Percentiles rank a stretch among this genome's conserved stretches.
These are phyloP conservation scores for Sarocladiaceae sp. DNA, from an alignment of 2,329 filamentous ascomycete species.

Conservation along the genomic window DNA sequence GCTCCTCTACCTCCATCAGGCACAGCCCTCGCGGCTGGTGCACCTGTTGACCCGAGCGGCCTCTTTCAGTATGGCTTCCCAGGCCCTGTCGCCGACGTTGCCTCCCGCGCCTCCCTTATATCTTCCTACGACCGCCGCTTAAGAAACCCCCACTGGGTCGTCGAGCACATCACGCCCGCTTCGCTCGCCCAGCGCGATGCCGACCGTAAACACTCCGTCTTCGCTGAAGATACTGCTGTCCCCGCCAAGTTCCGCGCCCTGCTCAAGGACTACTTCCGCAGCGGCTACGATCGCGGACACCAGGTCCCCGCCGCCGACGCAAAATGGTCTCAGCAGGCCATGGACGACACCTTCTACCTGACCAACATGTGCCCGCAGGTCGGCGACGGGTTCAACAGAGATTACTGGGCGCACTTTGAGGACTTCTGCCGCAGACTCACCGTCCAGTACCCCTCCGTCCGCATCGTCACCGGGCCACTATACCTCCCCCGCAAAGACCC, in stretches of 20 bases:
- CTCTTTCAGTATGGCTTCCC: slow-evolving; percentile 88
- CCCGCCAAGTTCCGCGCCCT: slow-evolving; percentile 83
- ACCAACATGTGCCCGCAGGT: slow-evolving; percentile 99
- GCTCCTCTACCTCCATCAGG: slow-evolving; percentile 18
- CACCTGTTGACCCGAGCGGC: slow-evolving; percentile 65
- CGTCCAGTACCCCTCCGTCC: slow-evolving; percentile 72
- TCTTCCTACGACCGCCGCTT: slow-evolving; percentile 86
- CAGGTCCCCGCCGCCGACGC: slow-evolving; percentile 95
- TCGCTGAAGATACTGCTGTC: slow-evolving; percentile 73
- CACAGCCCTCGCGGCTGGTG: slow-evolving; percentile 19
- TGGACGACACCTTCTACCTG: slow-evolving; percentile 91
- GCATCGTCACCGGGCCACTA: slow-evolving; percentile 87
- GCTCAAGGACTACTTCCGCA: slow-evolving; percentile 90
- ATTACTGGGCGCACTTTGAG: slow-evolving; percentile 99
- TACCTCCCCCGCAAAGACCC: slow-evolving; percentile 83
- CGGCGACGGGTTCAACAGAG: slow-evolving; percentile 94
- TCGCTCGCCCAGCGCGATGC: slow-evolving; percentile 70
- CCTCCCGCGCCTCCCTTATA: slow-evolving; percentile 67
- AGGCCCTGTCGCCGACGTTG: slow-evolving; percentile 78
- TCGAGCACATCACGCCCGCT: slow-evolving; percentile 89
- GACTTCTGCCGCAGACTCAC: slow-evolving; percentile 90
- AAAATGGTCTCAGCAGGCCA: slow-evolving; percentile 89
- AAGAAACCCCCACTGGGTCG: slow-evolving; percentile 90
- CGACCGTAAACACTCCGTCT: slow-evolving; percentile 77
- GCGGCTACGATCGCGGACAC: slow-evolving; percentile 91